These are phyloP conservation scores for Wickerhamiella pararugosa DNA, from an alignment of 1,139 yeast genomes.

Conservation along the genomic window DNA sequence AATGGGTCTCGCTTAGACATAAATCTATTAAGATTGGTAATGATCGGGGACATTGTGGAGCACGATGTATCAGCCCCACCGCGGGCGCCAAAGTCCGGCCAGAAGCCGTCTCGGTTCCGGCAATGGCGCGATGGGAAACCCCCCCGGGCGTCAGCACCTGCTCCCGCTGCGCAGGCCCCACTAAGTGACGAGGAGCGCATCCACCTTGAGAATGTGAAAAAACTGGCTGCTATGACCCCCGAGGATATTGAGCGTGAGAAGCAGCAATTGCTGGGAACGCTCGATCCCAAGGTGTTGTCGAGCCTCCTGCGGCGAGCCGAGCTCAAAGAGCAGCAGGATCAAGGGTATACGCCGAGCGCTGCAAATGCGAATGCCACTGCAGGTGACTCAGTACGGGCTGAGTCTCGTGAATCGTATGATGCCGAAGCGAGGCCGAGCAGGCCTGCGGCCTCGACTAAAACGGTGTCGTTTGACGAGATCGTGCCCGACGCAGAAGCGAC, in stretches of 20 bases:
- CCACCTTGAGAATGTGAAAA: slow-evolving; percentile 58
- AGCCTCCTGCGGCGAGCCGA: slow-evolving; percentile 30
- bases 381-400: too few species aligned
- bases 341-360: slow-evolving; percentile 15
- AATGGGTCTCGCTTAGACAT: background rate
- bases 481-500: too few species aligned
- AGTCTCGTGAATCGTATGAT: too few species aligned
- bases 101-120: too few species aligned
- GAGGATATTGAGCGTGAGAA: slow-evolving; percentile 53
- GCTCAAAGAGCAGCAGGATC: slow-evolving; percentile 12
- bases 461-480: too few species aligned
- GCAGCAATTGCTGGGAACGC: slow-evolving; percentile 46
- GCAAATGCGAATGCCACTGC: too few species aligned
- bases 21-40: slow-evolving; percentile 16
- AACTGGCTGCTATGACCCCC: slow-evolving; percentile 45
- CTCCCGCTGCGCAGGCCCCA: slow-evolving; percentile 10
- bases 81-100: slow-evolving; percentile 8
- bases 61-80: slow-evolving; percentile 20
- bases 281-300: slow-evolving; percentile 57
- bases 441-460: too few species aligned
- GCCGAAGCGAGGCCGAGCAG: too few species aligned
- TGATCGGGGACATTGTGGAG: slow-evolving; percentile 61
- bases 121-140: too few species aligned
- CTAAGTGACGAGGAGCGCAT: slow-evolving; percentile 50
- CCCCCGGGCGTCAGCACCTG: background rate